Evolutionary conservation across 352 stramenopile genomes (phyloP), one percentile per base, ranked within the genome.

Genomic region (Phytophthora macrochlamydospora): DNA sequence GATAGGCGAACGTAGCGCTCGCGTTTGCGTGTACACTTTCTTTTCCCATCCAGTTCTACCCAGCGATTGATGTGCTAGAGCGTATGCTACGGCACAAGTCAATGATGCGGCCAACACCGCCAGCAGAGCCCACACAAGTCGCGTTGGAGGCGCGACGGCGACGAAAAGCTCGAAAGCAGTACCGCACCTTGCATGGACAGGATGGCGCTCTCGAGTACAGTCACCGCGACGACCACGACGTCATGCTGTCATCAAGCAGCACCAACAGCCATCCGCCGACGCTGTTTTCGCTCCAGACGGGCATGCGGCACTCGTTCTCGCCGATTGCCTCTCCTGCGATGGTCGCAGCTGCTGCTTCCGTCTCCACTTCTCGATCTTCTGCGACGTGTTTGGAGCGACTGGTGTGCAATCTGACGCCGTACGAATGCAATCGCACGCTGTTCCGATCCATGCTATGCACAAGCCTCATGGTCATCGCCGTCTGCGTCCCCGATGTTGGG

Each of bases 371-470:
- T 2, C 48, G 55, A n/a, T 60, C 55, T 29, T 64, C 51, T 4
- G 66, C 74, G 38, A 53, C 63, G 3, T 78, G 70, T 50, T 35
- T 87, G 35, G 81, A 89, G 51, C 62, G 68, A 29, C 37, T 88
- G 33, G 60, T 89, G 38, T 84, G 76, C 59, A 80, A 62, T 44
- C 66, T 89, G 35, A 82, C 80, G 18, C 81, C 88, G 62, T 89
- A 90, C 67, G 84, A 94, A 64, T 90, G 83, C 73, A 91, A 91
- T 59, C 82, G 80, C 42, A 92, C 83, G 46, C 65, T 94, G 35
- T 92, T 92, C 53, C 84, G 86, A 12, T 92, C 83, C n/a, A 92
- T 94, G 82, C 65, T 94, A 49, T 91, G 82, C 61, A 92, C 83
- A 30, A 74, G 46, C 9, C 78, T 94, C 54, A 91, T 94, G 81